Base-by-base conservation (phyloP, 257 asterid species). In the Fraxinus pennsylvanica region DNA sequence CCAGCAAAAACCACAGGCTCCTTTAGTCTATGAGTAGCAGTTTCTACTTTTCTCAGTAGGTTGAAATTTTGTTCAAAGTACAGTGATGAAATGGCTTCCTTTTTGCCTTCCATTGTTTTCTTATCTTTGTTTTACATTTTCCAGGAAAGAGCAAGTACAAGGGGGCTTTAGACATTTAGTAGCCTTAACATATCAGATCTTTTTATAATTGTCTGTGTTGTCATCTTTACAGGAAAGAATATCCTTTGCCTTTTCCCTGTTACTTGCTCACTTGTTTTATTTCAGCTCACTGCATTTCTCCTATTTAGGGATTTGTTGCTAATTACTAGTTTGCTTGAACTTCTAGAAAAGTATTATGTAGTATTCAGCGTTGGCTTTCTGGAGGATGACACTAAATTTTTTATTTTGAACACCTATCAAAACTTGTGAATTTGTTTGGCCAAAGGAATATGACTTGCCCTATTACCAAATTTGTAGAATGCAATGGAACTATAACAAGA, bases 1-100 rank as follows among this genome's bases (percentile, higher is more conserved):
- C 91, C 92, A 7, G 78, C 87, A 5, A 27, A 76, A 33, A 73
- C 3, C n/a, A 77, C 25, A 36, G 50, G 38, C 17, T 21, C 82
- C 33, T 39, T 36, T 68, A 74, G 80, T 68, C 74, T 78, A 45
- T 82, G 73, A 78, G 71, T 45, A 78, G 41, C 50, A 45, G 12
- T 36, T 5, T 22, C 43, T 54, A 43, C 14, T 29, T 72, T 19
- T 29, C 22, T 72, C 45, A n/a, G 29, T 33, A 50, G 65, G 47
- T 25, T 14, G 25, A 57, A 57, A 65, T 71, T 78, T 71, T 78
- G 76, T 17, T 78, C 65, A 35, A 10, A n/a, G 7, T 65, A 33
- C 25, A 25, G 78, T n/a, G 32, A 15, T 21, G 5, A 79, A 54
- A 19, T 14, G 45, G 74, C 72, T 41, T 32, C 45, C 39, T 7